Conservation (phyloP, 2,329 filamentous ascomycete genomes). For the Beauveria rudraprayagi region DNA sequence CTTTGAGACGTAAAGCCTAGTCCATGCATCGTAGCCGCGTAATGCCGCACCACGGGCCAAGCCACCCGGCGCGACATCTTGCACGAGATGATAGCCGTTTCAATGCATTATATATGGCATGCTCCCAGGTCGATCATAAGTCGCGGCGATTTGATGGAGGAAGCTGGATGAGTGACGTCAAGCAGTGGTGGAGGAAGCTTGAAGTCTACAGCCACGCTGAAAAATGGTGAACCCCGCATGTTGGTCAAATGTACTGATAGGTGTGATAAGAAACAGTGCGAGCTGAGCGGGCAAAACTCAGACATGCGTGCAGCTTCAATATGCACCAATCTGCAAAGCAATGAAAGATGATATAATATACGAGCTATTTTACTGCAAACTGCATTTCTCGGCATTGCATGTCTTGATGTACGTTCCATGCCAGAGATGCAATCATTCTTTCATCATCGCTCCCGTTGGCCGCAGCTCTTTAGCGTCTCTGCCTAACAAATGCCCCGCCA, state of each 20-base stretch:
- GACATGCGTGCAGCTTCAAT: background rate
- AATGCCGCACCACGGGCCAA: background rate
- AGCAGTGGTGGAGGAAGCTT: background rate
- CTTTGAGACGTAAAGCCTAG: background rate
- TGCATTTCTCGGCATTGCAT: background rate
- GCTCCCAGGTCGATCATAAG: background rate
- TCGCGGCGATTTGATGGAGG: background rate
- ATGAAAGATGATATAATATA: no score
- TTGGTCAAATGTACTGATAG: no score
- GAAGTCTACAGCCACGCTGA: background rate
- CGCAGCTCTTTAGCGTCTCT: constrained; percentile 5
- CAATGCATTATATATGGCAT: background rate
- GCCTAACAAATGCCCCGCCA: constrained; percentile 8
- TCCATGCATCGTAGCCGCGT: background rate
- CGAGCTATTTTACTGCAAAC: no score
- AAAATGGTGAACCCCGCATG: background rate
- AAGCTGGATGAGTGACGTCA: background rate
- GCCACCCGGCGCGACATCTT: background rate
- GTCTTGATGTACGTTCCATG: background rate
- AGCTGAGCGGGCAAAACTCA: background rate
- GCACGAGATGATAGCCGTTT: background rate
- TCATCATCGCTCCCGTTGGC: background rate
- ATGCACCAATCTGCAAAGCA: background rate
- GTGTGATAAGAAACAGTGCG: no score
- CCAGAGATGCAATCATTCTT: background rate